phyloP scores from a whole-genome alignment of 192 early-diverging fungal species.

The Phycomyces blakesleeanus region DNA sequence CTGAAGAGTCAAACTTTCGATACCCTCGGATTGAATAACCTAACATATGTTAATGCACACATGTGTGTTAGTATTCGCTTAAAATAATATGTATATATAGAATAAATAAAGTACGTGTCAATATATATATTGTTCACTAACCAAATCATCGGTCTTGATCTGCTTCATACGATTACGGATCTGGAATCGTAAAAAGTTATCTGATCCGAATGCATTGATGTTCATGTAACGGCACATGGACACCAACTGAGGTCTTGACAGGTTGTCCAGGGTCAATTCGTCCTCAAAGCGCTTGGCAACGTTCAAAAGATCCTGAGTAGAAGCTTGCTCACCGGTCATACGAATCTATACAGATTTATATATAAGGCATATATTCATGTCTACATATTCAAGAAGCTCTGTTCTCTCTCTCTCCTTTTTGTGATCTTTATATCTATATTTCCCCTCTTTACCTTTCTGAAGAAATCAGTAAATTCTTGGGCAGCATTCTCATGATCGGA shows the following conservation, averaged over 20 bases:
- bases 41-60: background rate
- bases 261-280: slow-evolving; percentile 87
- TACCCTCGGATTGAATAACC: slow-evolving; percentile 80
- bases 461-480: slow-evolving; percentile 72
- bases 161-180: slow-evolving; percentile 84
- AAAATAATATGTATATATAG: no score
- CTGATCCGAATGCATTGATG: slow-evolving; percentile 96
- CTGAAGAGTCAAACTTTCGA: slow-evolving; percentile 81
- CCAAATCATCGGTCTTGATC: slow-evolving; percentile 83
- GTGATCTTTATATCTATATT: background rate
- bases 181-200: slow-evolving; percentile 90
- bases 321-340: slow-evolving; percentile 73
- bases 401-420: no score
- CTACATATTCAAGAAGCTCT: no score
- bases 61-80: no score
- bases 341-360: slow-evolving; percentile 79
- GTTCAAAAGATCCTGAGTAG: slow-evolving; percentile 76
- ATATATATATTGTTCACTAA: background rate
- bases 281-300: slow-evolving; percentile 91
- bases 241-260: slow-evolving; percentile 92
- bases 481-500: slow-evolving; percentile 50
- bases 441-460: slow-evolving; percentile 57
- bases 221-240: slow-evolving; percentile 95
- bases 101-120: no score
- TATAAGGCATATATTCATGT: no score